phyloP scores from a whole-genome alignment of 352 stramenopile species.

The Globisporangium camurandrum region DNA sequence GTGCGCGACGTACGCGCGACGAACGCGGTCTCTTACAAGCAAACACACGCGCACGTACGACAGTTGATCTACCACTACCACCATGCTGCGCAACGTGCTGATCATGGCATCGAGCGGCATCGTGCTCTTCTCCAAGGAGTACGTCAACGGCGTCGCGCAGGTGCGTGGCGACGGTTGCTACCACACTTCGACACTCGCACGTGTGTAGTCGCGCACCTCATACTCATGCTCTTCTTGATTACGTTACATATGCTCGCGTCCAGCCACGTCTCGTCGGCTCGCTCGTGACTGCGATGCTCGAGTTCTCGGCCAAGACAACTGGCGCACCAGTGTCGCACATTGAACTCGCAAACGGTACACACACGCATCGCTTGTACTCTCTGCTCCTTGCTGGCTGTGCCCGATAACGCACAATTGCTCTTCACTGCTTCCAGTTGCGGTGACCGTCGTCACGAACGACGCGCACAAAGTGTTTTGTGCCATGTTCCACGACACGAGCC shows the following conservation, averaged over 20 bases:
- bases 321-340: slow-evolving; percentile 89
- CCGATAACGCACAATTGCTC: neutral
- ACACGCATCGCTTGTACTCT: neutral
- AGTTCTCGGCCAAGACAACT: slow-evolving; percentile 87
- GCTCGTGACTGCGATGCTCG: slow-evolving; percentile 88
- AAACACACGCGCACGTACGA: neutral
- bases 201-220: too few relatives aligned
- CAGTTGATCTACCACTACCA: neutral
- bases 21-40: neutral
- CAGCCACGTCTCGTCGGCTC: slow-evolving; percentile 86
- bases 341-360: slow-evolving; percentile 68
- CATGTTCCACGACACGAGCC: slow-evolving; percentile 84
- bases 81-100: slow-evolving; percentile 90
- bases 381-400: neutral
- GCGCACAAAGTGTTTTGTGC: slow-evolving; percentile 88
- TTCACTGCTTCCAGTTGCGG: slow-evolving; percentile 38
- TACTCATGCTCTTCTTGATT: too few relatives aligned
- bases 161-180: slow-evolving; percentile 18
- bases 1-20: too few relatives aligned
- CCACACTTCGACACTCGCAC: neutral
- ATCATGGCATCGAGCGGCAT: slow-evolving; percentile 90
- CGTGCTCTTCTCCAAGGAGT: slow-evolving; percentile 91
- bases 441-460: slow-evolving; percentile 88
- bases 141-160: slow-evolving; percentile 81
- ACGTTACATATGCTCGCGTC: slow-evolving; percentile 2